Evolutionary conservation across 805 yeast genomes (phyloP).

Genomic region (Candida xiaguanensis): DNA sequence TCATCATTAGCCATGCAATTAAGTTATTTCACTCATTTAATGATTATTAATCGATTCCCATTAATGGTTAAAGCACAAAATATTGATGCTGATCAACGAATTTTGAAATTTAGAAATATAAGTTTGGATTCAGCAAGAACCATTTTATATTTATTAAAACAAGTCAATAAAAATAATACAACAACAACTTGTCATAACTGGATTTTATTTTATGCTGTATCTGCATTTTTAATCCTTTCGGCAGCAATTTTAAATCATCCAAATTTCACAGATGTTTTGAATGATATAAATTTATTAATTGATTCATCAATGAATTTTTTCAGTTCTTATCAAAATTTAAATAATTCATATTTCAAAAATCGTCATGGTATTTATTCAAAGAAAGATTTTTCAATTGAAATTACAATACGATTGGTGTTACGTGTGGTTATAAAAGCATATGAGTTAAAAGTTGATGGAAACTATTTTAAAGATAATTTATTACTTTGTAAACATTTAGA

Average conservation of each 20-base stretch:
- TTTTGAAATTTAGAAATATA: slow-evolving; percentile 22
- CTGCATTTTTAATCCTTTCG: slow-evolving; percentile 28
- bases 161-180: slow-evolving; percentile 16
- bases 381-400: slow-evolving; percentile 8
- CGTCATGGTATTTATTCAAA: background rate
- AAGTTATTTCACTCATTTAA: slow-evolving; percentile 31
- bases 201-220: slow-evolving; percentile 28
- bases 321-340: background rate
- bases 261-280: slow-evolving; percentile 20
- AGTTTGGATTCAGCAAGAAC: slow-evolving; percentile 37
- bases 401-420: slow-evolving; percentile 18
- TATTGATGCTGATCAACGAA: slow-evolving; percentile 16
- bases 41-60: slow-evolving; percentile 35
- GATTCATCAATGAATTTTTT: slow-evolving; percentile 14
- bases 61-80: slow-evolving; percentile 13
- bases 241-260: slow-evolving; percentile 30
- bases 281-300: slow-evolving; percentile 29
- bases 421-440: slow-evolving; percentile 17
- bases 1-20: slow-evolving; percentile 22
- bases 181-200: slow-evolving; percentile 27
- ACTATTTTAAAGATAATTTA: slow-evolving; percentile 13
- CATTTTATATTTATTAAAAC: slow-evolving; percentile 22
- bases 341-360: too few relatives aligned
- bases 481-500: slow-evolving; percentile 16
- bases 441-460: slow-evolving; percentile 14